Percentiles rank a stretch among this genome's conserved stretches.
Evolutionary conservation across 2,329 filamentous ascomycete genomes (phyloP).

Genomic region (Aschersonia sp.): DNA sequence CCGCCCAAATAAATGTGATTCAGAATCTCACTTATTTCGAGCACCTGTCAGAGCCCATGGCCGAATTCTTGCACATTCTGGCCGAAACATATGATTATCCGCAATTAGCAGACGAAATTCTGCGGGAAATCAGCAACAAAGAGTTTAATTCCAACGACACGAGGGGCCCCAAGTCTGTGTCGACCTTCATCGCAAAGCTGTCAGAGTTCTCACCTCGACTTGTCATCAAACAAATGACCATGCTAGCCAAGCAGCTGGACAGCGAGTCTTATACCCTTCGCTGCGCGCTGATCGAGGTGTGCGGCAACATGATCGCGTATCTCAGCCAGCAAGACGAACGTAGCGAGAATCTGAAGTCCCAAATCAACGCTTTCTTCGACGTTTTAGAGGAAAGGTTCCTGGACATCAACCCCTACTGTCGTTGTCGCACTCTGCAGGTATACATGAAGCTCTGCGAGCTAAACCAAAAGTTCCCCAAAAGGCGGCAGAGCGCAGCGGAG

Average conservation of each 20-base stretch:
- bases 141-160: slow-evolving; percentile 97
- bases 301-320: slow-evolving; percentile 84
- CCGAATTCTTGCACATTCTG: slow-evolving; percentile 90
- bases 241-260: slow-evolving; percentile 86
- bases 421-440: slow-evolving; percentile 83
- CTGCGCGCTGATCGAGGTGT: slow-evolving; percentile 90
- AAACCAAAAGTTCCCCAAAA: slow-evolving; percentile 91
- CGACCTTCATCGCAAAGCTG: slow-evolving; percentile 80
- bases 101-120: slow-evolving; percentile 82
- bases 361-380: slow-evolving; percentile 94
- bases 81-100: slow-evolving; percentile 96
- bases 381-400: slow-evolving; percentile 92
- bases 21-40: slow-evolving; percentile 98
- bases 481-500: slow-evolving; percentile 75
- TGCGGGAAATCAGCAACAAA: slow-evolving; percentile 90
- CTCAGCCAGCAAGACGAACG: slow-evolving; percentile 84
- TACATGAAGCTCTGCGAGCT: slow-evolving; percentile 84
- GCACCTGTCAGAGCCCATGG: slow-evolving; percentile 97
- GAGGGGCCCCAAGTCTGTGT: slow-evolving; percentile 90
- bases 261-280: slow-evolving; percentile 94
- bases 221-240: slow-evolving; percentile 95
- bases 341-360: slow-evolving; percentile 83
- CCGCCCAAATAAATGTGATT: slow-evolving; percentile 92
- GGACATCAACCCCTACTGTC: slow-evolving; percentile 91
- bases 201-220: slow-evolving; percentile 83